Base-by-base conservation (phyloP, 768 basidiomycete species). In the Mycena sanguinolenta region DNA sequence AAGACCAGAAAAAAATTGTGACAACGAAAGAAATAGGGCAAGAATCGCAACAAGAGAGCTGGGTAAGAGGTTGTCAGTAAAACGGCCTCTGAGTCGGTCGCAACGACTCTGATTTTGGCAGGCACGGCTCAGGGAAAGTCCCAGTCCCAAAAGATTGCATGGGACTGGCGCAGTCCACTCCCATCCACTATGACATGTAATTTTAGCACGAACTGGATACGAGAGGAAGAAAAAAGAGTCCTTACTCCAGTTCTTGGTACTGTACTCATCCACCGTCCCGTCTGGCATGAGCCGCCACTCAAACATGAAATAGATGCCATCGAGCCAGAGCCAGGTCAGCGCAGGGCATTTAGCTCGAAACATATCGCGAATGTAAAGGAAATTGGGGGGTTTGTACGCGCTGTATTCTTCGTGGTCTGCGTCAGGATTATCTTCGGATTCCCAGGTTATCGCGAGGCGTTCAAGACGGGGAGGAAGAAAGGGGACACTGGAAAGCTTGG, bases 371-470 rank as follows among this genome's bases (percentile, higher is more conserved):
- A 53, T 13, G 7, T 30, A 13, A 7, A 14, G 16, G 28, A 53
- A 53, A 21, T 53, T 28, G 27, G 52, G 52, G 5, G 30, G 3
- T 8, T 53, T 53, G 16, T 53, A 53, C 2, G 52, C 27, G 52
- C 52, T 28, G 16, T 5, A 4, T 16, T 53, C 7, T 14, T 28
- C 16, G 8, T 5, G 8, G 14, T 14, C 10, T 21, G 10, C 27
- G 10, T 16, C 10, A 17, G 28, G 17, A 14, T 28, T 28, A 4
- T 53, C 38, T n/a, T n/a, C n/a, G n/a, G n/a, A n/a, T n/a, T n/a
- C n/a, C 39, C 58, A 60, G 7, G 42, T 30, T 60, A 60, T 60
- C 21, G 58, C 42, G 16, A 60, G 42, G 5, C 21, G 42, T 14
- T 60, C 27, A 17, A 60, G 58, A 17, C 42, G 16, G 9, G 27